Conservation (phyloP, 495 filamentous ascomycete genomes). For the Penicillium daleae region DNA sequence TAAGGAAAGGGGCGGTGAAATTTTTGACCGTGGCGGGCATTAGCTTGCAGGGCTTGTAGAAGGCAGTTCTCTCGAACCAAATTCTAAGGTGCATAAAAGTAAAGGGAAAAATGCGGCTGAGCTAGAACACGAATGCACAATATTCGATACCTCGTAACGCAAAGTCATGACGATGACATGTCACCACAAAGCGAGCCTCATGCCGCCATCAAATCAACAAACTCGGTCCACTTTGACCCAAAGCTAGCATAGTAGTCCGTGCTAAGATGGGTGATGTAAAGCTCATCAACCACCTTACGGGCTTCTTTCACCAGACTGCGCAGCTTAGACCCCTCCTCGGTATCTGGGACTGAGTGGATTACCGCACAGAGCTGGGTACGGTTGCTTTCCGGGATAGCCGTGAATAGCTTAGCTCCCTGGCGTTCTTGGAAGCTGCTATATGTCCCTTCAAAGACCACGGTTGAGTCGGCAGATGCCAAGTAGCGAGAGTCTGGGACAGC, state of each 20-base stretch:
- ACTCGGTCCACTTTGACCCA: constrained; percentile 45
- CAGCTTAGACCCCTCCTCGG: constrained; percentile 34
- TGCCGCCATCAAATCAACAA: constrained; percentile 45
- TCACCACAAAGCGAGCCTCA: constrained; percentile 15
- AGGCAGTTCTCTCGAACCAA: background rate
- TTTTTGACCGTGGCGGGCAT: background rate
- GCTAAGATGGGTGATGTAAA: constrained; percentile 50
- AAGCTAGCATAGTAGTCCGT: constrained; percentile 52
- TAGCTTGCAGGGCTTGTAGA: background rate
- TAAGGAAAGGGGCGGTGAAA: constrained; percentile 7
- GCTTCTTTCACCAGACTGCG: constrained; percentile 41
- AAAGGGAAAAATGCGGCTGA: background rate
- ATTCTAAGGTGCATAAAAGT: background rate
- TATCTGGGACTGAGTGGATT: constrained; percentile 48
- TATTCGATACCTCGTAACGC: constrained; percentile 8
- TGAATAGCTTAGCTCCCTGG: constrained; percentile 37
- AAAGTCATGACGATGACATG: constrained; percentile 2
- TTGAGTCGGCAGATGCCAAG: constrained; percentile 44
- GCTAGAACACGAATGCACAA: background rate
- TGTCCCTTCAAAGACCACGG: constrained; percentile 51
- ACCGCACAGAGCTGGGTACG: constrained; percentile 43
- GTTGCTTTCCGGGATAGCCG: constrained; percentile 38
- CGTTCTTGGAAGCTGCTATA: constrained; percentile 48
- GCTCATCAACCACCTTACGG: constrained; percentile 41
- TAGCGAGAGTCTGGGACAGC: constrained; percentile 50